Conservation (phyloP, 164 flowering plant genomes). For the Dillenia suffruticosa region DNA sequence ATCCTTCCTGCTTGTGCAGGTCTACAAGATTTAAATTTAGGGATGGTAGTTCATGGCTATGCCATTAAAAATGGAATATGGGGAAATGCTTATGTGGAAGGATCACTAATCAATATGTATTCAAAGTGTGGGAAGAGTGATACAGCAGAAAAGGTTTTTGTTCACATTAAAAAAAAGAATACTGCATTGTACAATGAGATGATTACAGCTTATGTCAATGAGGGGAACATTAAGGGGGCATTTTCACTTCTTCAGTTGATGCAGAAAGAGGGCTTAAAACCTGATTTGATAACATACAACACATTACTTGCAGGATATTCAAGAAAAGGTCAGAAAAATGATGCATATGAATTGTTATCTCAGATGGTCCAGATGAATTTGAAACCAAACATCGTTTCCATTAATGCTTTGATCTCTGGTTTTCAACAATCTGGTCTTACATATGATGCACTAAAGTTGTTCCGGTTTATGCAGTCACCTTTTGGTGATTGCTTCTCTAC, state of each 20-base stretch:
- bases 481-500: conserved; percentile 4
- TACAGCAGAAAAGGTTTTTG: conserved; percentile 30
- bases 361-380: conserved; percentile 32
- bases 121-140: conserved; percentile 34
- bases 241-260: conserved; percentile 21
- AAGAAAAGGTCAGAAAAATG: conserved; percentile 30
- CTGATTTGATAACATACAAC: conserved; percentile 43
- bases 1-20: conserved; percentile 42
- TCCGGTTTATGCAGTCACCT: conserved; percentile 32
- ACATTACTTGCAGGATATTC: conserved; percentile 38
- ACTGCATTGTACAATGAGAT: conserved; percentile 47
- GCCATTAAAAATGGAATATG: conserved; percentile 22
- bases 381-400: conserved; percentile 35
- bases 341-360: conserved; percentile 30
- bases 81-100: conserved; percentile 29
- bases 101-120: conserved; percentile 45
- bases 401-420: conserved; percentile 40
- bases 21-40: conserved; percentile 26
- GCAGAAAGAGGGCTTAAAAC: conserved; percentile 28
- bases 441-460: conserved; percentile 37
- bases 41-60: conserved; percentile 33
- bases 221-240: conserved; percentile 30
- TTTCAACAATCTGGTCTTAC: conserved; percentile 44
- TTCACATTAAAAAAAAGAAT: conserved; percentile 21
- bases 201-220: conserved; percentile 35